phyloP scores from a whole-genome alignment of 2,329 filamentous ascomycete species.

The Berkeleyomyces rouxiae region DNA sequence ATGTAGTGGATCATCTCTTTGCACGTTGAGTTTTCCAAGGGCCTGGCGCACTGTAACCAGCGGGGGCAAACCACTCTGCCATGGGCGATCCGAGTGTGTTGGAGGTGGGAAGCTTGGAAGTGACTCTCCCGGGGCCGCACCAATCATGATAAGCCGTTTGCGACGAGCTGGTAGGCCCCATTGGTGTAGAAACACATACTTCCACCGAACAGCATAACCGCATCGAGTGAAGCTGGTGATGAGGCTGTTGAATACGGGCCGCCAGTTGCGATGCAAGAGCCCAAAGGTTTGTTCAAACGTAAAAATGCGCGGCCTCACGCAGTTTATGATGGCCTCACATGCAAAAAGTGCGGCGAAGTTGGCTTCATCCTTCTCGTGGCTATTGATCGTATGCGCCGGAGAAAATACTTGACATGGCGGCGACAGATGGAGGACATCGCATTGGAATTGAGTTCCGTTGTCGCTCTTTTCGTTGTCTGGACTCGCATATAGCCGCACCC shows the following conservation, averaged over 20 bases:
- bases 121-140: conserved; percentile 48
- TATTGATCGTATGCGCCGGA: conserved; percentile 46
- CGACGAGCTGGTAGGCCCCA: conserved; percentile 36
- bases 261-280: conserved; percentile 36
- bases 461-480: conserved; percentile 12
- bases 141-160: conserved; percentile 39
- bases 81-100: conserved; percentile 34
- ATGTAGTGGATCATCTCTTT: conserved; percentile 25
- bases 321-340: conserved; percentile 38
- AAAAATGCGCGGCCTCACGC: conserved; percentile 46
- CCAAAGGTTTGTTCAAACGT: conserved; percentile 71
- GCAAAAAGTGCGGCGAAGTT: conserved; percentile 47
- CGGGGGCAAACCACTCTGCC: conserved; percentile 19
- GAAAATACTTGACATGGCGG: conserved; percentile 68
- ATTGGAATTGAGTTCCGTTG: conserved; percentile 22
- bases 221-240: conserved; percentile 46
- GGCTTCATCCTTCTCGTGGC: conserved; percentile 50
- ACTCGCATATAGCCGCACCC: conserved; percentile 22
- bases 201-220: conserved; percentile 58
- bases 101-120: conserved; percentile 48
- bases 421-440: conserved; percentile 55
- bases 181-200: conserved; percentile 34
- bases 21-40: conserved; percentile 21
- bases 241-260: conserved; percentile 39
- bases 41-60: conserved; percentile 30